phyloP scores from a whole-genome alignment of 2,329 filamentous ascomycete genomes.

The Cryoendolithus antarcticus region DNA sequence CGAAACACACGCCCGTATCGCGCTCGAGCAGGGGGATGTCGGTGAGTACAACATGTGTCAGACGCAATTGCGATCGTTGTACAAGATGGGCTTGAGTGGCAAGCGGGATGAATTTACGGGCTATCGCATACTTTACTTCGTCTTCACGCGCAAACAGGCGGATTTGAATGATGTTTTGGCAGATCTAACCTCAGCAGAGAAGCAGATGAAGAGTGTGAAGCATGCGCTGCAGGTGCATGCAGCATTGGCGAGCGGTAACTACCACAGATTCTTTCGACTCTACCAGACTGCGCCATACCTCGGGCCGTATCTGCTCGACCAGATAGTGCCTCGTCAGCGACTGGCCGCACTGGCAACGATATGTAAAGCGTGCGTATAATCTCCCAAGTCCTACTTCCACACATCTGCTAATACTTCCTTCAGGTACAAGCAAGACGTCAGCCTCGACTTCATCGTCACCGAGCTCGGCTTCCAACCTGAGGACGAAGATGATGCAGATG shows the following conservation, averaged over 20 bases:
- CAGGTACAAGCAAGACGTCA: constrained; percentile 87
- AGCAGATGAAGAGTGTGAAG: constrained; percentile 69
- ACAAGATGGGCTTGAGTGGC: constrained; percentile 74
- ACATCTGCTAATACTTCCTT: no score
- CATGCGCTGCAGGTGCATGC: constrained; percentile 88
- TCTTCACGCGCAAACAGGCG: constrained; percentile 95
- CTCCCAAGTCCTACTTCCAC: constrained; percentile 1
- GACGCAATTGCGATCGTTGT: constrained; percentile 88
- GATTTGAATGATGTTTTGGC: constrained; percentile 96
- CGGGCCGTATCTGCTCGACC: constrained; percentile 97
- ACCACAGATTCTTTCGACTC: constrained; percentile 94
- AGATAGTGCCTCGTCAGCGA: constrained; percentile 92
- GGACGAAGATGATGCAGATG: constrained; percentile 14
- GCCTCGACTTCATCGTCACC: constrained; percentile 82
- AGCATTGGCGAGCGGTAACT: constrained; percentile 84
- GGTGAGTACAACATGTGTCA: constrained; percentile 99
- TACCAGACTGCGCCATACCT: constrained; percentile 76
- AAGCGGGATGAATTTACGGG: constrained; percentile 94
- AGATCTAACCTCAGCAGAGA: constrained; percentile 98
- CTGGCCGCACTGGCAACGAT: constrained; percentile 82
- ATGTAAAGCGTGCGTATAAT: constrained; percentile 71
- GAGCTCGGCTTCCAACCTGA: constrained; percentile 86
- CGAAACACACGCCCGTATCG: constrained; percentile 94
- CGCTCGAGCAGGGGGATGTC: constrained; percentile 93
- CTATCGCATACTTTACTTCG: constrained; percentile 96